Percentiles rank a stretch among this genome's conserved stretches.
Conservation (phyloP, 441 rosid species). For the Pelargonium citronellum region DNA sequence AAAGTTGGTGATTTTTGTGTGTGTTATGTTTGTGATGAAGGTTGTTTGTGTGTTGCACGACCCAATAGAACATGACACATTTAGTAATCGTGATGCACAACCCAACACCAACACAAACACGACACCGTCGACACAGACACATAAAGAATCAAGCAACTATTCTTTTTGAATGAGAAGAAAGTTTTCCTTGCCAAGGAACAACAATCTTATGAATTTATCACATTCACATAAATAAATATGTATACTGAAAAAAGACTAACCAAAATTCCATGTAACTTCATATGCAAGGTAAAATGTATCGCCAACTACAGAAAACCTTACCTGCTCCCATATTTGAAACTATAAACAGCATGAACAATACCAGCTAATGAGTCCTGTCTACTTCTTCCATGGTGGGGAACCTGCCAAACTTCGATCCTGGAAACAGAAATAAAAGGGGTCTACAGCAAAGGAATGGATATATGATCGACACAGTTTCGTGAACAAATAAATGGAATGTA, state of each 20-base stretch:
- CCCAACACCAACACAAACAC: no score
- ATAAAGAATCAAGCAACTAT: no score
- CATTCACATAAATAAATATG: background rate
- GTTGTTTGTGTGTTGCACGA: no score
- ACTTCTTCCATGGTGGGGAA: background rate
- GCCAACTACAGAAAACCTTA: background rate
- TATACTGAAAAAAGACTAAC: background rate
- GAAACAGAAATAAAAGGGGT: background rate
- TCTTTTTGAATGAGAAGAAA: no score
- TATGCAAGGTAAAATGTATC: background rate
- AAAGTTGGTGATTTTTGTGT: no score
- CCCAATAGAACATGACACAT: no score
- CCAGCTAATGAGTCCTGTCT: background rate
- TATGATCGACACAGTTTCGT: background rate
- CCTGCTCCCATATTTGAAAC: background rate
- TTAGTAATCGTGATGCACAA: no score
- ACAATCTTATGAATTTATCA: background rate
- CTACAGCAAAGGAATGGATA: background rate
- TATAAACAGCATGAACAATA: background rate
- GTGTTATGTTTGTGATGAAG: no score
- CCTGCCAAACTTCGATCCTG: background rate
- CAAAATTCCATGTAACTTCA: background rate
- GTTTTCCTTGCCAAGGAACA: background rate
- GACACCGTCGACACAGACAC: no score
- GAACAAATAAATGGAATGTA: slow-evolving; percentile 18